A percentile compares a stretch with the other conserved stretches of the same genome.
Evolutionary conservation across 2,329 filamentous ascomycete species (phyloP).

Genomic region (Arthrobotrys conoides): DNA sequence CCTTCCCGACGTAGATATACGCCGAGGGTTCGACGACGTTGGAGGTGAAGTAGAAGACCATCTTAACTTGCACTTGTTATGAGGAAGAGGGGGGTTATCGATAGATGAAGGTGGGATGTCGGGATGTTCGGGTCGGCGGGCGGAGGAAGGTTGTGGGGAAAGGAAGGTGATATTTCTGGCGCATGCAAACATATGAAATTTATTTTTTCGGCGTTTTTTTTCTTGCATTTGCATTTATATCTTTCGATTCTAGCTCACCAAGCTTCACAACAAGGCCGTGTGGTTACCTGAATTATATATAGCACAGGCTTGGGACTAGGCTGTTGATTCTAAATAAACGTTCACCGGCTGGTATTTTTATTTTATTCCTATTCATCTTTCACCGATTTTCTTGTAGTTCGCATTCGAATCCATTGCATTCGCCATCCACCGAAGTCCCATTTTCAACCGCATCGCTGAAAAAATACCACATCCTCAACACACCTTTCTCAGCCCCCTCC

Average conservation of each 20-base stretch:
- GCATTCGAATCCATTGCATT: background rate
- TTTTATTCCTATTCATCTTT: background rate
- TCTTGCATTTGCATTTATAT: background rate
- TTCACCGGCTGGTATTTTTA: background rate
- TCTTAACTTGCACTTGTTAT: conserved; percentile 68
- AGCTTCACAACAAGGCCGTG: background rate
- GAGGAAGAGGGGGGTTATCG: background rate
- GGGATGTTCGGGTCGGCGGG: background rate
- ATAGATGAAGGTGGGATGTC: background rate
- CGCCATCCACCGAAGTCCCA: background rate
- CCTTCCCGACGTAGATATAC: conserved; percentile 96
- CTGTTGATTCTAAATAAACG: background rate
- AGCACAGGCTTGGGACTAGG: background rate
- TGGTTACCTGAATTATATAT: background rate
- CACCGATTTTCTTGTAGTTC: too few relatives aligned
- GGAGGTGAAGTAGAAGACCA: conserved; percentile 98
- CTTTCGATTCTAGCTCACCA: background rate
- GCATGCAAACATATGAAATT: conserved; percentile 1
- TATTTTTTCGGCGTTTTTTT: background rate
- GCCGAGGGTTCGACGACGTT: conserved; percentile 84
- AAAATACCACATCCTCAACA: conserved; percentile 52
- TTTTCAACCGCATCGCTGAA: background rate
- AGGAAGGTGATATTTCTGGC: conserved; percentile 16
- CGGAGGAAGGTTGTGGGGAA: conserved; percentile 33
- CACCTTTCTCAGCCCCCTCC: background rate